Conservation (phyloP, 2,329 filamentous ascomycete species). For the Amylocarpus encephaloides region DNA sequence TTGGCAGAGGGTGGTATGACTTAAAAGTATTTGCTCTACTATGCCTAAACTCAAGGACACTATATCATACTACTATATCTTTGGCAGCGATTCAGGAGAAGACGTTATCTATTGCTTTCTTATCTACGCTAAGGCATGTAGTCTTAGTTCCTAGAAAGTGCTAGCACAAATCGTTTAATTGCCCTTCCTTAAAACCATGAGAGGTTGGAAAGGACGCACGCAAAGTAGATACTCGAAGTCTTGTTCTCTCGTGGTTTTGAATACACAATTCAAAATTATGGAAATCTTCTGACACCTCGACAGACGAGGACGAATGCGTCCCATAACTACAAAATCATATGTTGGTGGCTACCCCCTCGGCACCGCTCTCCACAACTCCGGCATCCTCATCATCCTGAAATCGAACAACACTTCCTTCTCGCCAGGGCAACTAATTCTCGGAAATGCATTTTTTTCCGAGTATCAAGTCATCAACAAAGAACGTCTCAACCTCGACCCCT, state of each 20-base stretch:
- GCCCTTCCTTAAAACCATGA: too few relatives aligned
- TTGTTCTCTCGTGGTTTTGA: background rate
- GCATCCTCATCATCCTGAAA: constrained; percentile 62
- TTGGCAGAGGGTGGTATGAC: background rate
- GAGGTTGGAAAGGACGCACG: too few relatives aligned
- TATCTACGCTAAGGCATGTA: too few relatives aligned
- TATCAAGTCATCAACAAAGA: constrained; percentile 52
- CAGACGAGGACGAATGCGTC: constrained; percentile 65
- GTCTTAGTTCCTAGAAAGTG: too few relatives aligned
- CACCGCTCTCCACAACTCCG: constrained; percentile 55
- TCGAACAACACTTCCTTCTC: constrained; percentile 56
- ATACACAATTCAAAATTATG: background rate
- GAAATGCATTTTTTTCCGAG: constrained; percentile 53
- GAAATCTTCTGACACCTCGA: background rate
- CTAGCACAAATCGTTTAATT: too few relatives aligned
- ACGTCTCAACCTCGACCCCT: constrained; percentile 31
- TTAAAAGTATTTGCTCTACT: background rate
- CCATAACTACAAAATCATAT: constrained; percentile 32
- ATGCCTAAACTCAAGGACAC: background rate
- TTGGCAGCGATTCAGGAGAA: too few relatives aligned
- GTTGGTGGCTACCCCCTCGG: constrained; percentile 48
- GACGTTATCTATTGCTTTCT: too few relatives aligned
- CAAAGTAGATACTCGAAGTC: background rate
- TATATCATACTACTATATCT: too few relatives aligned
- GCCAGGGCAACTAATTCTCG: constrained; percentile 59